Percentiles rank a stretch among this genome's conserved stretches.
Evolutionary conservation across 176 grass and related monocot species (phyloP).

Genomic region (Eragrostis curvula): DNA sequence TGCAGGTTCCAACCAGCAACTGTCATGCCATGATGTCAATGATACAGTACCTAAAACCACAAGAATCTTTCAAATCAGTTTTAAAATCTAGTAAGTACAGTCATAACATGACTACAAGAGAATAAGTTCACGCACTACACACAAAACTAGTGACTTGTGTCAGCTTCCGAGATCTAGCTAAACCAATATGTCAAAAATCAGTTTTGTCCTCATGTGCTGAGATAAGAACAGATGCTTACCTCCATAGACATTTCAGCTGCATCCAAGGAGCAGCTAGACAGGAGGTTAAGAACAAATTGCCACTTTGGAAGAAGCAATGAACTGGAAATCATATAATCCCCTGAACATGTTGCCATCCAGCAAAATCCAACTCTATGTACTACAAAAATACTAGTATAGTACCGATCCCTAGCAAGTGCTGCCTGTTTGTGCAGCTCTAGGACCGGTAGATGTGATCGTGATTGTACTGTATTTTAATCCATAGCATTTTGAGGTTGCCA

Average conservation of each 20-base stretch:
- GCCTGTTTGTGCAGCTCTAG: conserved; percentile 20
- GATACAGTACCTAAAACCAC: not conserved
- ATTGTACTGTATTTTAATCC: conserved; percentile 26
- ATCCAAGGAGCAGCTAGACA: conserved; percentile 33
- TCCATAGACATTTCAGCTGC: conserved; percentile 23
- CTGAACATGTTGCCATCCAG: conserved; percentile 24
- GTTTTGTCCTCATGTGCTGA: conserved; percentile 31
- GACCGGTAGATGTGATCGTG: conserved; percentile 1
- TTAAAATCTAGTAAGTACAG: not conserved
- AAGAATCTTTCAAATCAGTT: not conserved
- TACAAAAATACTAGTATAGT: conserved; percentile 28
- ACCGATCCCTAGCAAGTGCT: conserved; percentile 51
- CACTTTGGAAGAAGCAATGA: conserved; percentile 38
- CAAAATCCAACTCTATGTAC: conserved; percentile 35
- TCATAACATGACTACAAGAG: not conserved
- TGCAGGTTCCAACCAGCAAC: not conserved
- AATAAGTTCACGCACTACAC: conserved; percentile 15
- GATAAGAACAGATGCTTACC: conserved; percentile 33
- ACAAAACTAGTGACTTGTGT: conserved; percentile 22
- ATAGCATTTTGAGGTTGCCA: not conserved
- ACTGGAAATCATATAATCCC: conserved; percentile 27
- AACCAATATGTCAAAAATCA: not conserved
- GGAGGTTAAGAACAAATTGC: conserved; percentile 45
- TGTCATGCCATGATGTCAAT: too few relatives aligned
- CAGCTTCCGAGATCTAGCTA: conserved; percentile 44